These are phyloP conservation scores for Brassica incana DNA, from an alignment of 345 rosid species.

Conservation along the genomic window DNA sequence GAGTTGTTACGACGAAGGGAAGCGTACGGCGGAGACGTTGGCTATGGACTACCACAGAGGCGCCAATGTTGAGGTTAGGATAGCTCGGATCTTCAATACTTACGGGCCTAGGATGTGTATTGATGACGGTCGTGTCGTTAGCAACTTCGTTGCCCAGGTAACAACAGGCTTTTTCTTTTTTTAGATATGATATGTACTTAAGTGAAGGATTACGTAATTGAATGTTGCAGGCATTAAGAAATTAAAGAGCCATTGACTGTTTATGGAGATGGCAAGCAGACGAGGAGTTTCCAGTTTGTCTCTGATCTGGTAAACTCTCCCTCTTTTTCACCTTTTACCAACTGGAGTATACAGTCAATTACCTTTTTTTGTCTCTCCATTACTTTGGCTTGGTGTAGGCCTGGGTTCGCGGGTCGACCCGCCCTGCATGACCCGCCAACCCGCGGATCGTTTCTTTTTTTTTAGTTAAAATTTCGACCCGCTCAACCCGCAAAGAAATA, in stretches of 20 bases:
- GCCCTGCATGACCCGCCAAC: too few relatives aligned
- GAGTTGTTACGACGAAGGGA: conserved; percentile 98
- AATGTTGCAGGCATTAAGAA: conserved; percentile 63
- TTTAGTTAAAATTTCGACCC: too few relatives aligned
- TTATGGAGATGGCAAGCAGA: conserved; percentile 99
- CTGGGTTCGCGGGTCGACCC: too few relatives aligned
- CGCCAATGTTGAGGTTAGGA: conserved; percentile 91
- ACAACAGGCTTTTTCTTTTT: too few relatives aligned
- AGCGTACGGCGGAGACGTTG: conserved; percentile 96
- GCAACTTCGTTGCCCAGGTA: conserved; percentile 97
- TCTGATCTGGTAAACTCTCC: conserved; percentile 76
- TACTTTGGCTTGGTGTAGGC: too few relatives aligned
- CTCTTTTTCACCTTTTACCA: not conserved
- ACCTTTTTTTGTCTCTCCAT: too few relatives aligned
- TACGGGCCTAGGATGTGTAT: conserved; percentile 99
- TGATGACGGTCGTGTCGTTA: conserved; percentile 98
- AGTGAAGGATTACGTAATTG: not conserved
- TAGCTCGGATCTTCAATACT: conserved; percentile 93
- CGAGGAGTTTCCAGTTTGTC: conserved; percentile 98
- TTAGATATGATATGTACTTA: not conserved
- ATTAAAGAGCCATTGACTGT: conserved; percentile 90
- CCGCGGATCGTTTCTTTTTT: too few relatives aligned
- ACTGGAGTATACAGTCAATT: too few relatives aligned
- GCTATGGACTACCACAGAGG: conserved; percentile 98
- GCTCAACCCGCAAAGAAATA: too few relatives aligned